Percentiles rank a stretch among this genome's conserved stretches.
phyloP scores from a whole-genome alignment of 2,329 filamentous ascomycete genomes.

The Alternaria sp. region DNA sequence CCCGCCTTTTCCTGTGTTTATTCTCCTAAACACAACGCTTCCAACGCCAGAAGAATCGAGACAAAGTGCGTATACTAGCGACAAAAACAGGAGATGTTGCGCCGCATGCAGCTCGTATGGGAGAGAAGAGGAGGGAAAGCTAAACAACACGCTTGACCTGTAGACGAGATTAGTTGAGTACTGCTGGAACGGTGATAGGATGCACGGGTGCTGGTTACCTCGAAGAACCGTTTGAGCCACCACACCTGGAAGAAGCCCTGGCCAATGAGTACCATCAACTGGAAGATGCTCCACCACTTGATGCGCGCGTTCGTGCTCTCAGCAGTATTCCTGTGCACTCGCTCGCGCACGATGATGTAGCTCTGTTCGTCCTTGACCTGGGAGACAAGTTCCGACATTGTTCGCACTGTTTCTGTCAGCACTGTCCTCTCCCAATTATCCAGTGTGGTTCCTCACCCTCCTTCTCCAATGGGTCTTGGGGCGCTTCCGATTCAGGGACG shows the following conservation, averaged over 20 bases:
- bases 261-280: conserved; percentile 84
- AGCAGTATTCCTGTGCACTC: conserved; percentile 96
- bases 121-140: background rate
- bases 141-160: conserved; percentile 46
- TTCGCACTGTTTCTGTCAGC: conserved; percentile 66
- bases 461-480: conserved; percentile 84
- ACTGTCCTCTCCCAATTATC: background rate
- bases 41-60: conserved; percentile 25
- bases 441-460: conserved; percentile 69
- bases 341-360: conserved; percentile 94
- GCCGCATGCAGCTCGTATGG: background rate
- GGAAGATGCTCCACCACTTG: conserved; percentile 99
- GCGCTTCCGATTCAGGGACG: conserved; percentile 83
- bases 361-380: conserved; percentile 98
- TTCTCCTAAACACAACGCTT: conserved; percentile 12
- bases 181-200: background rate
- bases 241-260: conserved; percentile 98
- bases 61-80: background rate
- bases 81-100: background rate
- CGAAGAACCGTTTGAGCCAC: conserved; percentile 99
- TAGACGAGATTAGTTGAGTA: conserved; percentile 8
- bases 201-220: conserved; percentile 58
- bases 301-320: conserved; percentile 97
- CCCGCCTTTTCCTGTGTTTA: conserved; percentile 10
- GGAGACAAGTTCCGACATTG: conserved; percentile 81